These are phyloP conservation scores for Wallacemonas sp. DNA, from an alignment of 208 protist species.

Conservation along the genomic window DNA sequence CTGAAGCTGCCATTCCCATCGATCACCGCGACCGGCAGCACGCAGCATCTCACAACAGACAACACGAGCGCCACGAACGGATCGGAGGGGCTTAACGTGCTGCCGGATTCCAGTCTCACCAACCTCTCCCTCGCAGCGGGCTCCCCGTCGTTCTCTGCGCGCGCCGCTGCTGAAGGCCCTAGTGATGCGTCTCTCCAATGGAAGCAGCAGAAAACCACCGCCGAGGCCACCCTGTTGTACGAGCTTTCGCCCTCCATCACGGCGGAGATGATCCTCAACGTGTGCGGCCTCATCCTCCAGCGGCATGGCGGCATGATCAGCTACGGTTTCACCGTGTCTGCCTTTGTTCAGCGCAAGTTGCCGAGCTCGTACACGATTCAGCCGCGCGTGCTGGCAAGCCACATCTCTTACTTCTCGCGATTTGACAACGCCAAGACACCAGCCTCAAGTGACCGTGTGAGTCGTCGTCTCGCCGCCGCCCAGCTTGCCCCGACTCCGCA, in stretches of 20 bases:
- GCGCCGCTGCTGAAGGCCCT: not conserved
- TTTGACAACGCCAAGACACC: not conserved
- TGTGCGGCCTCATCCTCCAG: conserved; percentile 55
- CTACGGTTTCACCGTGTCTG: conserved; percentile 56
- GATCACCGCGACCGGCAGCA: too few species aligned
- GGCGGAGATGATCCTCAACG: conserved; percentile 60
- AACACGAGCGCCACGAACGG: not conserved
- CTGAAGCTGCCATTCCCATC: too few species aligned
- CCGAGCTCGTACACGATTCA: conserved; percentile 20
- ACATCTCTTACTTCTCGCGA: not conserved
- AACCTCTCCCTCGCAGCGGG: not conserved
- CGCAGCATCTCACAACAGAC: too few species aligned
- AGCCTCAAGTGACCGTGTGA: conserved; percentile 1
- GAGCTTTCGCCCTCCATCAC: conserved; percentile 33
- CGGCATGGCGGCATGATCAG: conserved; percentile 51
- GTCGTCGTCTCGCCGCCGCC: conserved; percentile 2
- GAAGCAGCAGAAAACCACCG: not conserved
- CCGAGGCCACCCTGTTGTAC: not conserved
- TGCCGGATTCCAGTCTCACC: not conserved
- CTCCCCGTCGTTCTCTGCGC: conserved; percentile 4
- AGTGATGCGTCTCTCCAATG: not conserved
- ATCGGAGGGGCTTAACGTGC: not conserved
- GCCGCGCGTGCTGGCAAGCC: conserved; percentile 16
- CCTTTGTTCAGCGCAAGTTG: conserved; percentile 43
- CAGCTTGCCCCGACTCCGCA: conserved; percentile 25